Evolutionary conservation across 2,329 filamentous ascomycete species (phyloP), one percentile per base, ranked within the genome.

Genomic region (Epicoccum nigrum): DNA sequence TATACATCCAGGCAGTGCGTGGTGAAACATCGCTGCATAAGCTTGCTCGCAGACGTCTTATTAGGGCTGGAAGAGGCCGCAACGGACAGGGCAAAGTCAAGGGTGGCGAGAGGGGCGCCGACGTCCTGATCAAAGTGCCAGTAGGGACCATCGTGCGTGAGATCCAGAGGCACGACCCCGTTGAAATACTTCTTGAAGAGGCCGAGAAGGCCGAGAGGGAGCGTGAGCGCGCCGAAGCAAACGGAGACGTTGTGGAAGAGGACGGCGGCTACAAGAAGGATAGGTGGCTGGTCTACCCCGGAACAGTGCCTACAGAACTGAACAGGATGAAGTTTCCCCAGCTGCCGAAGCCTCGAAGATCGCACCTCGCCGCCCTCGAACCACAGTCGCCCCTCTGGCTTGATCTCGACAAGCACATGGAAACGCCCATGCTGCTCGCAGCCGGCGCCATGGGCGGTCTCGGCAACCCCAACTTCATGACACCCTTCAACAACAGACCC

Each of bases 21-120:
- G 91, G 92, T 52, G 89, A 97, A 74, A 97, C 92, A 0, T 96
- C 91, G 45, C 77, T 99, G 55, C 92, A 97, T 76, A 97, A 97
- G 76, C 80, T 99, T 8, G 88, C 90, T 1, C 82, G 93, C 32
- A 81, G 87, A 60, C 86, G 90, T 2, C 83, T 91, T 47, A 74
- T 93, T 42, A 87, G 88, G 51, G 90, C 89, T 0, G 87, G 86
- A 1, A 79, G 86, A 59, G 90, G 90, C n/a, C 88, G 82, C 70
- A 87, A 90, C 64, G 90, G 90, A 0, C 86, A 90, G 68, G 90
- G 90, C 28, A 89, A 86, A 60, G 81, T 83, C 45, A 83, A 83
- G 60, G 84, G 87, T 45, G 94, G 94, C 4, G 86, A 87, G 63
- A 83, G 91, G 58, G 94, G 94, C 41, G 87, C 93, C 12, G 94